Base-by-base conservation (phyloP, 225 moss, liverwort and hornwort species). In the Marchantia paleacea region DNA sequence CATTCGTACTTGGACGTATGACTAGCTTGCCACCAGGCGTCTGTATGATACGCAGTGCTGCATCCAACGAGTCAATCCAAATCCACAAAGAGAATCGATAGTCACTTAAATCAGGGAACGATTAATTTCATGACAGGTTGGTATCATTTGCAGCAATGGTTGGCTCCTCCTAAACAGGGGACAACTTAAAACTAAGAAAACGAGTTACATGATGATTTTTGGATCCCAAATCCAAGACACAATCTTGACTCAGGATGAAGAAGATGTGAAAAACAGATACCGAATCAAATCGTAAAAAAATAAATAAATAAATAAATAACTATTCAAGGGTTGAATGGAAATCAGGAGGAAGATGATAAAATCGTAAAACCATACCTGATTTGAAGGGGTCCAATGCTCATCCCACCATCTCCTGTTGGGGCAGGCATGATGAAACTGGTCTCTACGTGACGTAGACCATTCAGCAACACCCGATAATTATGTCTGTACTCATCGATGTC, bases 41-140 rank as follows among this genome's bases (percentile, higher is more conserved):
- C 95, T 83, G 92, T 91, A 73, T 96, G 95, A 85, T 96, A 96
- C 71, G 81, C 93, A 72, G 90, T 91, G 89, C 95, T 96, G 92
- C 90, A 94, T 62, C 57, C 81, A 65, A 79, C 82, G 64, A 84
- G 24, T 63, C 75, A 68, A 82, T 80, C 63, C 86, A 47, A 52
- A 67, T 75, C 80, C 79, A 66, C 60, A 62, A 29, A 61, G 12
- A 72, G 69, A 49, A 76, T 63, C 30, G 48, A 28, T 16, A 58
- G 6, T 10, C 77, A 39, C 73, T 81, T 73, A 69, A 69, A 70
- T 6, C 50, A 39, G 58, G 15, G 58, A 58, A 58, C 7, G 3
- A 50, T 70, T 39, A 8, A 7, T 22, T 49, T 26, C 26, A 65
- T 65, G n/a, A 11, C 65, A 65, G 66, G 12, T 66, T 66, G 6